Evolutionary conservation across 495 filamentous ascomycete species (phyloP).

Genomic region (Evernia prunastri): DNA sequence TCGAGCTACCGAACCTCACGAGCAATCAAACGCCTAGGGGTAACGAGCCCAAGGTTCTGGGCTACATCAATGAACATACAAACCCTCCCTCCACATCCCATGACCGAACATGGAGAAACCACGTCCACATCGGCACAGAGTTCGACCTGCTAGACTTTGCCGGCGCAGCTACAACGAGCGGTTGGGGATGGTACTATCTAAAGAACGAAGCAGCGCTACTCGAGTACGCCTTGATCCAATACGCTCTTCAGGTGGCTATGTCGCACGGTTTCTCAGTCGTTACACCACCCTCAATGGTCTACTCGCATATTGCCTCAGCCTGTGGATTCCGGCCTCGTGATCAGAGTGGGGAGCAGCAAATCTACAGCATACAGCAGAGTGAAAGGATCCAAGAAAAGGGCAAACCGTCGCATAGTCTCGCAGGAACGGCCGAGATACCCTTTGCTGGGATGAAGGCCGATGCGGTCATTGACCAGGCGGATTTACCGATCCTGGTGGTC

Average conservation of each 20-base stretch:
- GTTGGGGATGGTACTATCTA: slow-evolving; percentile 97
- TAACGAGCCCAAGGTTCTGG: slow-evolving; percentile 48
- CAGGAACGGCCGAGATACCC: slow-evolving; percentile 90
- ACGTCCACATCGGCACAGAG: slow-evolving; percentile 76
- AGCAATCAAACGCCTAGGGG: slow-evolving; percentile 69
- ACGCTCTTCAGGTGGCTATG: slow-evolving; percentile 64
- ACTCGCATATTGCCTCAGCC: slow-evolving; percentile 79
- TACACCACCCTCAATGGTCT: slow-evolving; percentile 82
- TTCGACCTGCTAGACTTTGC: slow-evolving; percentile 82
- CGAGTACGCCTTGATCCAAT: slow-evolving; percentile 87
- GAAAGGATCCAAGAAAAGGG: slow-evolving; percentile 48
- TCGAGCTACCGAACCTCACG: slow-evolving; percentile 81
- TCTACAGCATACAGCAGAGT: slow-evolving; percentile 67
- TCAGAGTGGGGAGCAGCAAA: slow-evolving; percentile 81
- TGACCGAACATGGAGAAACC: slow-evolving; percentile 53
- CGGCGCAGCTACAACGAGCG: slow-evolving; percentile 65
- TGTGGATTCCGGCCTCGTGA: slow-evolving; percentile 94
- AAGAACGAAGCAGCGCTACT: slow-evolving; percentile 81
- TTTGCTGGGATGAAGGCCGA: slow-evolving; percentile 85
- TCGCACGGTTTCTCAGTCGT: slow-evolving; percentile 68
- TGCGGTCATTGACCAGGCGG: slow-evolving; percentile 50
- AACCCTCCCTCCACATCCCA: slow-evolving; percentile 35
- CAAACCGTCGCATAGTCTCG: slow-evolving; percentile 64
- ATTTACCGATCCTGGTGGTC: slow-evolving; percentile 70
- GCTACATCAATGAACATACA: slow-evolving; percentile 65